These are phyloP conservation scores for Yarrowia sp. DNA, from an alignment of 805 yeast genomes.

Conservation along the genomic window DNA sequence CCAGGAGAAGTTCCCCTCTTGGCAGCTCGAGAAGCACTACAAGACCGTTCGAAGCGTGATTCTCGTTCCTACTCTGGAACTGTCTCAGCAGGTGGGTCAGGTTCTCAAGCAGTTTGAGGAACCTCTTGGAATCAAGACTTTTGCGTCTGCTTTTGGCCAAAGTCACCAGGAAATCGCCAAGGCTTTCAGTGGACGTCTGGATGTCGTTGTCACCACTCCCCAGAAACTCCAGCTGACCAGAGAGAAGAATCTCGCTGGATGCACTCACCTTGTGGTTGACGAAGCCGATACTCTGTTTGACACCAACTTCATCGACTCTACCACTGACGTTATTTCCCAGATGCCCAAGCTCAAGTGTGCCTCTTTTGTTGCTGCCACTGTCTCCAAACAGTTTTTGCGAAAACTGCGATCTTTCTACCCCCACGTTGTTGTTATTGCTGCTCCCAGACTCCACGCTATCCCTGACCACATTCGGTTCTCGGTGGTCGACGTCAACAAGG, in stretches of 20 bases:
- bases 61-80: constrained; percentile 88
- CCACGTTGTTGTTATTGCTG: constrained; percentile 65
- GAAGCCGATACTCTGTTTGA: constrained; percentile 96
- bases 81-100: constrained; percentile 77
- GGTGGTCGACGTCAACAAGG: constrained; percentile 73
- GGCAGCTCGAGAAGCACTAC: constrained; percentile 49
- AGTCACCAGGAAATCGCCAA: constrained; percentile 27
- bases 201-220: constrained; percentile 86
- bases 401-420: constrained; percentile 70
- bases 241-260: constrained; percentile 16
- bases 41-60: constrained; percentile 71
- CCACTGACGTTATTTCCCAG: constrained; percentile 60
- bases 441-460: constrained; percentile 85
- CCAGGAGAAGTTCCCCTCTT: constrained; percentile 55
- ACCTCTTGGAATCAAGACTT: constrained; percentile 27
- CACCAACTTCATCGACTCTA: constrained; percentile 72
- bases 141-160: constrained; percentile 35
- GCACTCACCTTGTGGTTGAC: constrained; percentile 71
- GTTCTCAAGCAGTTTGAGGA: constrained; percentile 47
- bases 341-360: constrained; percentile 66
- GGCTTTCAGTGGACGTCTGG: constrained; percentile 58
- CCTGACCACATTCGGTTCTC: constrained; percentile 76
- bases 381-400: constrained; percentile 76
- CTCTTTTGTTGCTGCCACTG: constrained; percentile 87
- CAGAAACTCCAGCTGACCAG: constrained; percentile 54